Conservation (phyloP, 305 asterid species). For the Fraxinus baroniana region DNA sequence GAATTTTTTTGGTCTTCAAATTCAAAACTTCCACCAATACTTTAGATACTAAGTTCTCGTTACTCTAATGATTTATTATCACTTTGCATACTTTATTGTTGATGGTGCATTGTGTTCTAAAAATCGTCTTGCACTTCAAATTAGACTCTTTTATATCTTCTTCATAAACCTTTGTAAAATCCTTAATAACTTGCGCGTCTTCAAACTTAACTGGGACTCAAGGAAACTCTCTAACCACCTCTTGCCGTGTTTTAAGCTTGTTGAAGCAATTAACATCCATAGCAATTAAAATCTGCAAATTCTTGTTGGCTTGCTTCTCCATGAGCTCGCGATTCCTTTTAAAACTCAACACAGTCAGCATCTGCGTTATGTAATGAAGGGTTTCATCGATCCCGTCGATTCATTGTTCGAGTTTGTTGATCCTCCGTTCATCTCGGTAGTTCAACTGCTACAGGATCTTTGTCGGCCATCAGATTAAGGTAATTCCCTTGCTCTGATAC, state of each 20-base stretch:
- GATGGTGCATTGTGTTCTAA: neutral
- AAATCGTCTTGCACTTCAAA: too few species aligned
- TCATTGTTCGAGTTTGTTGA: neutral
- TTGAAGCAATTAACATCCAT: too few species aligned
- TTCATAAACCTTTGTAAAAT: too few species aligned
- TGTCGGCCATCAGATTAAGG: neutral
- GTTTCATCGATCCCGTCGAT: neutral
- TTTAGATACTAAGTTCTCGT: neutral
- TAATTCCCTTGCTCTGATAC: neutral
- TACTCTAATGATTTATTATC: too few species aligned
- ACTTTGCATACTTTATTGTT: too few species aligned
- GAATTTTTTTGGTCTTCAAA: neutral
- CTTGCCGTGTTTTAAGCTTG: too few species aligned
- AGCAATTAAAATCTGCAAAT: neutral
- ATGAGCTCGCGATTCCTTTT: neutral
- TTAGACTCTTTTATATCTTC: too few species aligned
- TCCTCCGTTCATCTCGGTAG: neutral
- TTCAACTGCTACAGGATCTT: neutral
- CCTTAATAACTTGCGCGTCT: neutral
- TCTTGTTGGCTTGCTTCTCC: neutral
- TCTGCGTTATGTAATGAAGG: neutral
- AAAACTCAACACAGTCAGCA: neutral
- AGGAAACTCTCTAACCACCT: too few species aligned
- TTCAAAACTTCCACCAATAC: neutral
- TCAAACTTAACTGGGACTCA: too few species aligned